Base-by-base conservation (phyloP, 306 rosid genomes). In the Pachyrhizus erosus region DNA sequence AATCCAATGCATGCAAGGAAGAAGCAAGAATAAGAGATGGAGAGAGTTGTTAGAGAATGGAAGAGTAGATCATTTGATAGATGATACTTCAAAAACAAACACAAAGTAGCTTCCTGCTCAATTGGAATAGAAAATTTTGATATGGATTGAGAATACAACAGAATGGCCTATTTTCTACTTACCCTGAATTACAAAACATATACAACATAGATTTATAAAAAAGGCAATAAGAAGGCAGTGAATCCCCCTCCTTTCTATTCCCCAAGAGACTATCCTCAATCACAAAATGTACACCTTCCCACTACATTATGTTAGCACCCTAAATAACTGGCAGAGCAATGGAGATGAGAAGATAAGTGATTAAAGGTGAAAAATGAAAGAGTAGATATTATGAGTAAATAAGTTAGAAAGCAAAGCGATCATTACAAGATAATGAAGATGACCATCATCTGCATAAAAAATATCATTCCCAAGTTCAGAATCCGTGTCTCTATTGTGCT, bases 71-170 rank as follows among this genome's bases (percentile, higher is more conserved):
- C 31, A 74, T 66, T 4, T 78, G 52, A 58, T 5, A 82, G 34
- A 37, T 23, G 34, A 37, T 23, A 77, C 66, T 66, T 31, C 14
- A 29, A 66, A 68, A 49, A 46, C 24, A 69, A 70, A 40, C 33
- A 55, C 2, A 42, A 49, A 39, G 68, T 7, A 66, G 79, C 82
- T 72, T 80, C 83, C 75, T 69, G 61, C 73, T 73, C 61, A 81
- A 73, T 64, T 71, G 80, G 84, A 81, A 73, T 37, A 79, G 83
- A 80, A 80, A 65, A 39, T 34, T 57, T 48, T 42, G 72, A 52
- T 45, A 48, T 65, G 88, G 88, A 88, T 70, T 73, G 86, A 84
- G 75, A 91, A 85, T 87, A 90, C 91, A 89, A 80, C 76, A 83
- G 80, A 79, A 85, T 75, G 74, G 83, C 89, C 80, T 4, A 67